Conservation (phyloP, 1,284 basidiomycete species). For the Moesziomyces sp. region DNA sequence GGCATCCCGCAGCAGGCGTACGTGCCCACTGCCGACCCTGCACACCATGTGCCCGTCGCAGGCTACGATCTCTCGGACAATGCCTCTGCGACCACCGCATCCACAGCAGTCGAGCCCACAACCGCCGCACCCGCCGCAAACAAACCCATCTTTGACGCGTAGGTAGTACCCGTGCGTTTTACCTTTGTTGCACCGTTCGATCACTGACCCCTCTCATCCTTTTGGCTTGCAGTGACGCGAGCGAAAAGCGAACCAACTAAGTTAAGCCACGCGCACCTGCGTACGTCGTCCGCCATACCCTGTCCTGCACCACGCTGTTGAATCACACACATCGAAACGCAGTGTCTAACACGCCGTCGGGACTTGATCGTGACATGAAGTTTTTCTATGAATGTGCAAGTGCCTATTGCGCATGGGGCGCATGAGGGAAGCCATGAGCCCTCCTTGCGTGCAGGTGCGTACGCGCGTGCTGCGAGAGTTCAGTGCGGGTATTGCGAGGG, state of each 20-base stretch:
- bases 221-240: constrained; percentile 1
- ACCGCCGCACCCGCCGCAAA: background rate
- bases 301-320: too few species aligned
- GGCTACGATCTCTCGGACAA: constrained; percentile 36
- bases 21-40: constrained; percentile 72
- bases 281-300: too few species aligned
- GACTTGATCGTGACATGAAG: too few species aligned
- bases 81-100: background rate
- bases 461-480: constrained; percentile 27
- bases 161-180: background rate
- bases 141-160: constrained; percentile 50
- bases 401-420: background rate
- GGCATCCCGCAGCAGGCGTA: constrained; percentile 83
- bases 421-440: background rate
- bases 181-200: too few species aligned
- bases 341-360: too few species aligned
- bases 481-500: constrained; percentile 17
- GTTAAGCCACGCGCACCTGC: too few species aligned
- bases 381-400: too few species aligned
- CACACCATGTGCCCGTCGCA: constrained; percentile 2
- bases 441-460: constrained; percentile 21
- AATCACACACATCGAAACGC: too few species aligned
- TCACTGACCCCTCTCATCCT: background rate
- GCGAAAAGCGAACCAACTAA: too few species aligned
- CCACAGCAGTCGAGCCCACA: constrained; percentile 1